Evolutionary conservation across 192 early-diverging fungal genomes (phyloP).

Genomic region (Chytriomyces sp.): DNA sequence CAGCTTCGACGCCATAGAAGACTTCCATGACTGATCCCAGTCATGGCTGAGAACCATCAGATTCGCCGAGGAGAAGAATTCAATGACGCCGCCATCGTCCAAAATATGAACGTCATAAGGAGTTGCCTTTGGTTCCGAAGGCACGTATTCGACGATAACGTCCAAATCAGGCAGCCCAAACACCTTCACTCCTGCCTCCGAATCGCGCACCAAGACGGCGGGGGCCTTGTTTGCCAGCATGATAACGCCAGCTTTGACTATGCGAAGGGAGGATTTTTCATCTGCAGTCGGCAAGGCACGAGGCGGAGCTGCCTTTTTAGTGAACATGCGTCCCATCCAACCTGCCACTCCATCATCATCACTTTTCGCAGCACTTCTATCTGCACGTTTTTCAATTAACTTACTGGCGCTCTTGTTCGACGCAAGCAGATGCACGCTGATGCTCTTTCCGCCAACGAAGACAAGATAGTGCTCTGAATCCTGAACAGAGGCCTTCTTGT

Average conservation of each 20-base stretch:
- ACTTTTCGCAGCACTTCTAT: neutral
- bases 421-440: neutral
- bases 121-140: neutral
- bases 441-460: neutral
- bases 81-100: neutral
- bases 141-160: neutral
- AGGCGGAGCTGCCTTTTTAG: too few relatives aligned
- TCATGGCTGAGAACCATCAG: neutral
- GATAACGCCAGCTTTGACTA: neutral
- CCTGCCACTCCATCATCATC: neutral
- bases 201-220: conserved; percentile 17
- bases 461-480: neutral
- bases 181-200: conserved; percentile 9
- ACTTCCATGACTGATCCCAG: conserved; percentile 23
- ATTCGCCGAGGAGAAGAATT: neutral
- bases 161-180: conserved; percentile 30
- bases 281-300: too few relatives aligned
- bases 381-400: neutral
- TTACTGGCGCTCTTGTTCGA: neutral
- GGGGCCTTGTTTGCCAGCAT: conserved; percentile 10
- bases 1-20: conserved; percentile 8
- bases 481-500: too few relatives aligned
- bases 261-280: too few relatives aligned
- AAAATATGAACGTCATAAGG: conserved; percentile 17
- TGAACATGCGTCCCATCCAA: neutral